Percentiles rank a stretch among this genome's conserved stretches.
These are phyloP conservation scores for Pulchroboletus neoregius DNA, from an alignment of 1,284 basidiomycete genomes.

Conservation along the genomic window DNA sequence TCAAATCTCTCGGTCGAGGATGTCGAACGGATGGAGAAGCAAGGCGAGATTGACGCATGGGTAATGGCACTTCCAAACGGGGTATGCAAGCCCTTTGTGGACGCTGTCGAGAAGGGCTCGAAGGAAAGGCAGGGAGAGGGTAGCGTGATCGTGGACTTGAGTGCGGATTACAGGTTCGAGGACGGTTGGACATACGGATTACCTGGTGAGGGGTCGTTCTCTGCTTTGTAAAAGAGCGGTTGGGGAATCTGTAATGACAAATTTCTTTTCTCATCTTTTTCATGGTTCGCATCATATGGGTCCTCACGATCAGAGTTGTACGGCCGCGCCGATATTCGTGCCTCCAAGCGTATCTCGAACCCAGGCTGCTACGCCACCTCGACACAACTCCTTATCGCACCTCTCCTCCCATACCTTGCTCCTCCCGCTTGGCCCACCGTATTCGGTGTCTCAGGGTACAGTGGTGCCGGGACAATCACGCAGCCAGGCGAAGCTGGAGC, in stretches of 20 bases:
- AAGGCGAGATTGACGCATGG: conserved; percentile 91
- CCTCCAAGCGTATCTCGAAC: conserved; percentile 87
- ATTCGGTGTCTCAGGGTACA: conserved; percentile 93
- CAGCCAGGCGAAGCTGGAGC: conserved; percentile 56
- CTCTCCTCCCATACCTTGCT: conserved; percentile 74
- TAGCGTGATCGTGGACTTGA: conserved; percentile 87
- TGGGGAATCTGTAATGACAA: conserved; percentile 22
- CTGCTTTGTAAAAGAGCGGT: conserved; percentile 21
- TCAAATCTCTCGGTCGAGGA: conserved; percentile 75
- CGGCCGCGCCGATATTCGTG: conserved; percentile 65
- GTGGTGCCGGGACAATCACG: conserved; percentile 88
- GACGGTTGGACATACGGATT: conserved; percentile 95
- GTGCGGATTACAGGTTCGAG: conserved; percentile 96
- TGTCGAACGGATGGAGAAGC: conserved; percentile 83
- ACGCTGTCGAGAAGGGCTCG: conserved; percentile 81
- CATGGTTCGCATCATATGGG: conserved; percentile 4
- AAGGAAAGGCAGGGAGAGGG: conserved; percentile 52
- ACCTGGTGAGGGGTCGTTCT: conserved; percentile 75
- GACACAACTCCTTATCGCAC: conserved; percentile 87
- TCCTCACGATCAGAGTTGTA: conserved; percentile 74
- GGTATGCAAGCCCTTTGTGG: conserved; percentile 95
- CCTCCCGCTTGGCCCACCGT: conserved; percentile 74
- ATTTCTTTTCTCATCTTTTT: conserved; percentile 25
- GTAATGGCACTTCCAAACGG: conserved; percentile 98
- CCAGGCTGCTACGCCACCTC: conserved; percentile 98